A percentile compares a stretch with the other conserved stretches of the same genome.
phyloP scores from a whole-genome alignment of 371 early-diverging fungal species.

The Thermomucor indicae-seudaticae region DNA sequence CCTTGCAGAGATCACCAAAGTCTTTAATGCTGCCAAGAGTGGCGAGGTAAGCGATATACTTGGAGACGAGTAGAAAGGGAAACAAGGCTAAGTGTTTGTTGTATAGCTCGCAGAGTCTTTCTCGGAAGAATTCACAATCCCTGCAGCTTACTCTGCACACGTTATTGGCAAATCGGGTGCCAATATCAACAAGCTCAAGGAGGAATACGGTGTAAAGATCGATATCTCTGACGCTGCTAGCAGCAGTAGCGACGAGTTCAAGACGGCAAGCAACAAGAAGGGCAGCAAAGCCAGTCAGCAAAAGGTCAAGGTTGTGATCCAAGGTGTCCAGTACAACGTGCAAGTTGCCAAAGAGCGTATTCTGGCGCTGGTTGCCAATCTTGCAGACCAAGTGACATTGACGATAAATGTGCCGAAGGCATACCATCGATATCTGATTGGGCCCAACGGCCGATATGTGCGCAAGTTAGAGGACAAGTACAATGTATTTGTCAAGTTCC shows the following conservation, averaged over 20 bases:
- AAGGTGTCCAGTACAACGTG: conserved; percentile 78
- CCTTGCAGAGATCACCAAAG: conserved; percentile 55
- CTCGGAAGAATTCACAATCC: conserved; percentile 64
- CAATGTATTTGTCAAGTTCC: conserved; percentile 73
- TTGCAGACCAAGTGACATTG: conserved; percentile 70
- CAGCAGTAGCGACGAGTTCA: conserved; percentile 25
- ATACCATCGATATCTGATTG: conserved; percentile 75
- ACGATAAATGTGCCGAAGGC: conserved; percentile 60
- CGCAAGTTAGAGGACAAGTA: conserved; percentile 81
- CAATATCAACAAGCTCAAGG: conserved; percentile 74
- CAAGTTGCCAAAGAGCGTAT: conserved; percentile 74
- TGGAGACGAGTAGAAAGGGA: neutral
- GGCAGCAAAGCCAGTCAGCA: conserved; percentile 39
- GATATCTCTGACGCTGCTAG: conserved; percentile 62
- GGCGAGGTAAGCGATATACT: conserved; percentile 40
- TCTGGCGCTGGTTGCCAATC: conserved; percentile 57
- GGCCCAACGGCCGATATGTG: conserved; percentile 73
- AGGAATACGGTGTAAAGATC: conserved; percentile 74
- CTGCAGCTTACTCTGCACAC: conserved; percentile 67
- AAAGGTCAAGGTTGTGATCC: conserved; percentile 64
- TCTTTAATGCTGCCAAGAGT: conserved; percentile 65
- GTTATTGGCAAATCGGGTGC: conserved; percentile 89
- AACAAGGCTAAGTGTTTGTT: neutral
- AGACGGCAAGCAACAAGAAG: conserved; percentile 29
- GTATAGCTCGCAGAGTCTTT: conserved; percentile 60